Evolutionary conservation across 1,139 yeast species (phyloP).

Genomic region (Blastobotrys malaysiensis): DNA sequence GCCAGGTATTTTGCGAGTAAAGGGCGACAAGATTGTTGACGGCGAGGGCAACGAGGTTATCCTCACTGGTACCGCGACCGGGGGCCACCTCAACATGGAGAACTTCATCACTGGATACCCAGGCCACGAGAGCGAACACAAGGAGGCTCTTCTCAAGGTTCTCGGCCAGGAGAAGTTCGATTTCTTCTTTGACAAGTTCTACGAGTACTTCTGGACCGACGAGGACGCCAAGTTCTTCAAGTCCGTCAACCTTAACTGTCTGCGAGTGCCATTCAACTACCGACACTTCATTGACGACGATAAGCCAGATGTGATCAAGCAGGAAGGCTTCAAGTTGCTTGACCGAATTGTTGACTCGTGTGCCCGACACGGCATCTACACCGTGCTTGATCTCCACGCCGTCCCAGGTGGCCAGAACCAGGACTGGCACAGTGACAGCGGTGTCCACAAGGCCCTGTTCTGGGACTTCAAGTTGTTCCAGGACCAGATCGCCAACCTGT

Average conservation of each 20-base stretch:
- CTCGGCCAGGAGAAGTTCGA: constrained; percentile 43
- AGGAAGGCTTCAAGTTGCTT: constrained; percentile 40
- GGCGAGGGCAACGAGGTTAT: constrained; percentile 34
- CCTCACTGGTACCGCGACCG: constrained; percentile 41
- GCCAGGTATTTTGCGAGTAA: constrained; percentile 20
- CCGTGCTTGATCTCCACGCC: constrained; percentile 43
- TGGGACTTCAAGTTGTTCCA: constrained; percentile 45
- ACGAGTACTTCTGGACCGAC: constrained; percentile 46
- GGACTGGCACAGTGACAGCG: constrained; percentile 46
- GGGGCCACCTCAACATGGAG: constrained; percentile 48
- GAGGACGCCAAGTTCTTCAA: constrained; percentile 40
- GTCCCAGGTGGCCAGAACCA: constrained; percentile 48
- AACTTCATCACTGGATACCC: constrained; percentile 48
- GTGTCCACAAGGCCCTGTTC: constrained; percentile 40
- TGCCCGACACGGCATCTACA: constrained; percentile 37
- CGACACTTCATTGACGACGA: constrained; percentile 43
- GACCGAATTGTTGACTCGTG: constrained; percentile 41
- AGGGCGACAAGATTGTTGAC: constrained; percentile 43
- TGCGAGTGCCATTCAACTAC: constrained; percentile 45
- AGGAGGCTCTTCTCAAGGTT: constrained; percentile 33
- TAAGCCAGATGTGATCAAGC: constrained; percentile 38
- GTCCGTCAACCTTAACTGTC: constrained; percentile 40
- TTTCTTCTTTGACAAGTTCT: constrained; percentile 43
- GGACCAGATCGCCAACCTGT: constrained; percentile 39
- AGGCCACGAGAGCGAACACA: constrained; percentile 46